Evolutionary conservation across 1,284 basidiomycete genomes (phyloP), one percentile per base, ranked within the genome.

Genomic region (Fomes fomentarius): DNA sequence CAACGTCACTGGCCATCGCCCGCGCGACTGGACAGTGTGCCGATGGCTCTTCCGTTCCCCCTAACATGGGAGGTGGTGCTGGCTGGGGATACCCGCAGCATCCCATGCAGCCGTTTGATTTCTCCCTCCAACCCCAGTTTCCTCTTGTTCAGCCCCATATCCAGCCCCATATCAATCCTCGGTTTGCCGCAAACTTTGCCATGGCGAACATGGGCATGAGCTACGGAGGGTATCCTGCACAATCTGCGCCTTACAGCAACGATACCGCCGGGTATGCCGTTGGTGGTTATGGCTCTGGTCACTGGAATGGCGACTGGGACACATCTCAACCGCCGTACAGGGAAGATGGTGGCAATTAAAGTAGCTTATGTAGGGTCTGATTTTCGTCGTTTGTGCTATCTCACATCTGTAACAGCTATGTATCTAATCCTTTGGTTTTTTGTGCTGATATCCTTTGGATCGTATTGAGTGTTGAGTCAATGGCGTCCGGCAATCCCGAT

Each of bases 81-180:
- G 57, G 52, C 8, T 66, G 67, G 70, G 49, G 56, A 6, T 63
- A 65, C 47, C 50, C 59, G 11, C 62, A 65, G 40, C 58, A 62
- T 44, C 47, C 64, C 25, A 52, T 46, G 52, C 61, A 60, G 43
- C 35, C 61, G 46, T 65, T 61, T 31, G 56, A 65, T 45, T 65
- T 58, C 47, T 53, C 58, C 22, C 63, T 57, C 38, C 56, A 60
- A 34, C 63, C 74, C 45, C 71, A 74, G 45, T 72, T 76, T 49
- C 68, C 72, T 19, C 80, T 77, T 42, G 76, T 91, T 17, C 89
- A 76, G 48, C 68, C 72, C 21, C 80, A 77, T 42, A 76, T 91
- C 17, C 89, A 90, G 61, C 89, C 90, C n/a, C 89, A 92, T 65
- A 89, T 91, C 60, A 91, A 91, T 67, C 90, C 90, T 12, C 78